phyloP scores from a whole-genome alignment of 352 stramenopile species.

The Phytopythium montanum region DNA sequence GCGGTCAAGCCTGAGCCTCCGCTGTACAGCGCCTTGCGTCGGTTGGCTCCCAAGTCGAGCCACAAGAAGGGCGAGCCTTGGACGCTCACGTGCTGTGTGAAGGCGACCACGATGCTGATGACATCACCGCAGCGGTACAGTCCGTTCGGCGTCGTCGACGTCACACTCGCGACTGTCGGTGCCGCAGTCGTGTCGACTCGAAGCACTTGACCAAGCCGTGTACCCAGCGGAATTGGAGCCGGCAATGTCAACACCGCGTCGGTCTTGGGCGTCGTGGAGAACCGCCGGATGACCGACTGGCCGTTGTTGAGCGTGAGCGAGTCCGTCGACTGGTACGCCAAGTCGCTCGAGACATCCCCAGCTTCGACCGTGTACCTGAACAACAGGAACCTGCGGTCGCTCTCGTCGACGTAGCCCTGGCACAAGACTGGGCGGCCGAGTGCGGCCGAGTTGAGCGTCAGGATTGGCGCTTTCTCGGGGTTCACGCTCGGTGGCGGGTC shows the following conservation, averaged over 20 bases:
- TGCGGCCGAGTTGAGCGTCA: constrained; percentile 56
- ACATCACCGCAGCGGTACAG: constrained; percentile 67
- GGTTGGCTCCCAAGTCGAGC: constrained; percentile 52
- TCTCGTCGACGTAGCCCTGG: constrained; percentile 42
- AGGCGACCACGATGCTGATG: constrained; percentile 52
- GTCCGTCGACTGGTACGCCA: constrained; percentile 51
- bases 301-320: constrained; percentile 75
- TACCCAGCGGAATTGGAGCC: constrained; percentile 37
- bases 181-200: constrained; percentile 58
- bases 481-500: constrained; percentile 67
- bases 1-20: constrained; percentile 46
- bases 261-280: constrained; percentile 73
- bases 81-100: constrained; percentile 73
- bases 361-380: constrained; percentile 70
- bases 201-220: constrained; percentile 28
- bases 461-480: constrained; percentile 64
- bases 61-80: constrained; percentile 56
- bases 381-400: constrained; percentile 49
- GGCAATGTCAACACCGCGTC: constrained; percentile 63
- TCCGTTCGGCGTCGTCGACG: constrained; percentile 34
- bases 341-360: constrained; percentile 43
- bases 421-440: constrained; percentile 53
- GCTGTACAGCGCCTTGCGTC: constrained; percentile 49
- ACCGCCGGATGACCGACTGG: constrained; percentile 75
- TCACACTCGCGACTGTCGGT: constrained; percentile 52